These are phyloP conservation scores for Ophiostoma tasmaniense DNA, from an alignment of 2,329 filamentous ascomycete genomes.

Conservation along the genomic window DNA sequence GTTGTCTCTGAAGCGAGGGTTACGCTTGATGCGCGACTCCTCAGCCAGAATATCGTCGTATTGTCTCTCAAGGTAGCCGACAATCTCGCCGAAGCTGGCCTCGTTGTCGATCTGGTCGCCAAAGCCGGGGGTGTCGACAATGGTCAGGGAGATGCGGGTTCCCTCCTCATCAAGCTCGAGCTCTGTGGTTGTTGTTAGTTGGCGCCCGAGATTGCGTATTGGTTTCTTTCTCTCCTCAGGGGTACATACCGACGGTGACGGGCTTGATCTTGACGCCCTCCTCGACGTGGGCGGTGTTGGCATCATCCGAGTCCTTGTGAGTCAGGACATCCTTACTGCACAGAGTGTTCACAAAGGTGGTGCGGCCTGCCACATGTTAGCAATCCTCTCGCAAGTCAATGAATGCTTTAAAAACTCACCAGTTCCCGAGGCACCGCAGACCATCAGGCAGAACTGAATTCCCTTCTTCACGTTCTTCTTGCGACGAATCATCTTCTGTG, in stretches of 20 bases:
- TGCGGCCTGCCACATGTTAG: slow-evolving; percentile 57
- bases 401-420: slow-evolving; percentile 48
- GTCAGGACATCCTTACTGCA: slow-evolving; percentile 88
- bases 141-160: slow-evolving; percentile 94
- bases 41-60: slow-evolving; percentile 99
- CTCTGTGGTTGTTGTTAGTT: slow-evolving; percentile 45
- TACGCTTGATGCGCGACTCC: slow-evolving; percentile 99
- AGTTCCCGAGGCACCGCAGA: slow-evolving; percentile 96
- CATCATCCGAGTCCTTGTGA: slow-evolving; percentile 89
- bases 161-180: slow-evolving; percentile 96
- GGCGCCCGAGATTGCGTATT: slow-evolving; percentile 13
- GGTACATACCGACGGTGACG: slow-evolving; percentile 71
- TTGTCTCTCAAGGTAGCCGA: slow-evolving; percentile 96
- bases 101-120: slow-evolving; percentile 99
- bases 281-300: slow-evolving; percentile 79
- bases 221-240: no score
- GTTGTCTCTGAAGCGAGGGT: slow-evolving; percentile 98
- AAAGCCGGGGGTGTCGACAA: slow-evolving; percentile 96
- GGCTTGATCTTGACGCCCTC: slow-evolving; percentile 98
- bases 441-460: slow-evolving; percentile 99
- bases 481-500: slow-evolving; percentile 87
- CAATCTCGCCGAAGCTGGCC: slow-evolving; percentile 95
- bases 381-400: not conserved
- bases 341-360: slow-evolving; percentile 98
- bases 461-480: slow-evolving; percentile 99